Base-by-base conservation (phyloP, 257 asterid genomes). In the Solanum sparsipilum region DNA sequence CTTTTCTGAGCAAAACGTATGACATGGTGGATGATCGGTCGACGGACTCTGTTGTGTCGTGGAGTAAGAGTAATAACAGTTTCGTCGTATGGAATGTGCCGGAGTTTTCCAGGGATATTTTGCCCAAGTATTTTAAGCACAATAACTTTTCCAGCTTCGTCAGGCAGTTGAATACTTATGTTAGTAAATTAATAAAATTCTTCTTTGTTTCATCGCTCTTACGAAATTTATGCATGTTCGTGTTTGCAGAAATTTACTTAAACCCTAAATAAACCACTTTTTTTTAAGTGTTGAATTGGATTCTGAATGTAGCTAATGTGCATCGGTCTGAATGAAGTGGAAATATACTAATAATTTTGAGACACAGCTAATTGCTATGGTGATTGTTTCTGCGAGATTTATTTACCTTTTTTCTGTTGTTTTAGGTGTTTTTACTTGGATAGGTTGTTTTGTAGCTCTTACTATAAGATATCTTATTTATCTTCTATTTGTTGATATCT, bases 131-230 rank as follows among this genome's bases (percentile, higher is more conserved):
- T 86, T 95, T 95, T 94, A 95, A 95, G 93, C 98, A 95, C 92
- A 93, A 84, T 68, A 95, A 95, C 88, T 95, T 95, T 92, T 94
- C 98, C 89, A 95, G 98, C 92, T 95, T 94, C 90, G 94, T 95
- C 86, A 94, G 98, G 86, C 98, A 95, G 91, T 85, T 95, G 86
- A 95, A 95, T 87, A 95, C 98, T 91, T 95, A 95, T 89, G 98
- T 95, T 25, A 87, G 96, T 70, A 29, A 70, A 70, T 68, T 5
- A 46, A 10, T 48, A 29, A 1, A 25, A 79, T 27, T 60, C 86
- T 9, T 65, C 86, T 44, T 44, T 60, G 58, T 46, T 60, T 44
- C 15, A 4, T 46, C 13, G 1, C 27, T 29, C 35, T 52, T 48
- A 11, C 63, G 23, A 52, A 35, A 31, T 46, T 48, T 82, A 16